These are phyloP conservation scores for Phlebiopsis flavidoalba DNA, from an alignment of 768 basidiomycete species.

Conservation along the genomic window DNA sequence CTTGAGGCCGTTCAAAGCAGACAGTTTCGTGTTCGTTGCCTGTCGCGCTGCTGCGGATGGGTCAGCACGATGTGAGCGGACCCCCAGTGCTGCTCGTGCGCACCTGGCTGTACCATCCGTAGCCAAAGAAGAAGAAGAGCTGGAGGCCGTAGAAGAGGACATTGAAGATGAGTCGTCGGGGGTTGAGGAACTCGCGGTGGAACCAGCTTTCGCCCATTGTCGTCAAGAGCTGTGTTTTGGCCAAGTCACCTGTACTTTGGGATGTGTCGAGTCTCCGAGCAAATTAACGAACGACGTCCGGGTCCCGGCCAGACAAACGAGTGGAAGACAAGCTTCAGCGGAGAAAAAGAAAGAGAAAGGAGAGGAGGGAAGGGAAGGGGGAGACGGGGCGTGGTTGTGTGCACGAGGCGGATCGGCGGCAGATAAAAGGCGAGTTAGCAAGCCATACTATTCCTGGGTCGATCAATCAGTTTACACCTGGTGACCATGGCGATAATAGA, in stretches of 20 bases:
- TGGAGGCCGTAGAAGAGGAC: slow-evolving; percentile 79
- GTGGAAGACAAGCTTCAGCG: slow-evolving; percentile 13
- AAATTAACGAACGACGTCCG: slow-evolving; percentile 32
- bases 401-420: slow-evolving; percentile 6
- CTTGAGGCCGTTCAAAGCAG: slow-evolving; percentile 71
- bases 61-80: slow-evolving; percentile 3
- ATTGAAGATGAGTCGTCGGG: slow-evolving; percentile 66
- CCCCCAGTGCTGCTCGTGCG: not conserved
- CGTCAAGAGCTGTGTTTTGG: slow-evolving; percentile 11
- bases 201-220: slow-evolving; percentile 71
- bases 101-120: slow-evolving; percentile 89
- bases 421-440: slow-evolving; percentile 3
- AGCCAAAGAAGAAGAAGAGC: slow-evolving; percentile 56
- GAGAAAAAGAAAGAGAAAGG: slow-evolving; percentile 23
- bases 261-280: not conserved
- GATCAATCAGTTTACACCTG: slow-evolving; percentile 6
- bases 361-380: slow-evolving; percentile 2
- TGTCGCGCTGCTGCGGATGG: slow-evolving; percentile 27
- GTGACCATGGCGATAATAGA: slow-evolving; percentile 11
- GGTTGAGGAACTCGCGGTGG: slow-evolving; percentile 59
- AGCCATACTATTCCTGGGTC: not conserved
- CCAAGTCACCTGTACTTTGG: slow-evolving; percentile 4
- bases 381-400: not conserved
- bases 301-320: slow-evolving; percentile 45
- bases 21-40: slow-evolving; percentile 56